Conservation (phyloP, 1,284 basidiomycete species). For the Cryptococcus neoformans region DNA sequence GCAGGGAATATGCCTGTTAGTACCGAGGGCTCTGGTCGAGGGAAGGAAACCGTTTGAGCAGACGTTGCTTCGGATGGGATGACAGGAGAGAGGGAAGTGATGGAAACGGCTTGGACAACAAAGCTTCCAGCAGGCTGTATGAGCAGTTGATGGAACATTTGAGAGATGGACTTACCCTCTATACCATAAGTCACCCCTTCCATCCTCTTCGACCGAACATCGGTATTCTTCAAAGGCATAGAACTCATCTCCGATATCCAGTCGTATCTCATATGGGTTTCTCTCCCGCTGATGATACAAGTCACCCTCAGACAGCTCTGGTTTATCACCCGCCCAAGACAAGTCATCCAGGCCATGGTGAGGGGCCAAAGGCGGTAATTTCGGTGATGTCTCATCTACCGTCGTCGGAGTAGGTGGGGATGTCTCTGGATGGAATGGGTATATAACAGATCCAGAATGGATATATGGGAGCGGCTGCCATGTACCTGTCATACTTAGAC, state of each 20-base stretch:
- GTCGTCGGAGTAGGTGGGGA: slow-evolving; percentile 22
- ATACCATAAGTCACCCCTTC: slow-evolving; percentile 78
- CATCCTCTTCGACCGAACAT: slow-evolving; percentile 49
- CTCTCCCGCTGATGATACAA: slow-evolving; percentile 8
- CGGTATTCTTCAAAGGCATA: slow-evolving; percentile 91
- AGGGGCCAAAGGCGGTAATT: neutral
- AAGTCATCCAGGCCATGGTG: neutral
- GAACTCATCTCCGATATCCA: slow-evolving; percentile 82
- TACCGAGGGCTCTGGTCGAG: slow-evolving; percentile 63
- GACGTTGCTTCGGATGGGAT: slow-evolving; percentile 16
- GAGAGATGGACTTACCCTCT: slow-evolving; percentile 62
- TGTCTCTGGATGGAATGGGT: slow-evolving; percentile 34
- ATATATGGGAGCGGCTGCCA: slow-evolving; percentile 47
- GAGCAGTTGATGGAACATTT: neutral
- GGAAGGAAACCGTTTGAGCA: slow-evolving; percentile 17
- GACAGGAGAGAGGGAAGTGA: slow-evolving; percentile 38
- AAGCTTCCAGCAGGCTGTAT: slow-evolving; percentile 7
- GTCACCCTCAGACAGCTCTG: too few relatives aligned
- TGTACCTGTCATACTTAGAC: slow-evolving; percentile 15
- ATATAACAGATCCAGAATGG: slow-evolving; percentile 40
- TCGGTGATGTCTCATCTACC: slow-evolving; percentile 4
- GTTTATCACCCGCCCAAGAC: slow-evolving; percentile 1
- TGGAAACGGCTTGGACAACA: slow-evolving; percentile 30
- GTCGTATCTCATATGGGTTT: slow-evolving; percentile 45
- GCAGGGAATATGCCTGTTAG: slow-evolving; percentile 96